Evolutionary conservation across 139 green algal species (phyloP), one percentile per base, ranked within the genome.

Genomic region (Ettlia oleoabundans): DNA sequence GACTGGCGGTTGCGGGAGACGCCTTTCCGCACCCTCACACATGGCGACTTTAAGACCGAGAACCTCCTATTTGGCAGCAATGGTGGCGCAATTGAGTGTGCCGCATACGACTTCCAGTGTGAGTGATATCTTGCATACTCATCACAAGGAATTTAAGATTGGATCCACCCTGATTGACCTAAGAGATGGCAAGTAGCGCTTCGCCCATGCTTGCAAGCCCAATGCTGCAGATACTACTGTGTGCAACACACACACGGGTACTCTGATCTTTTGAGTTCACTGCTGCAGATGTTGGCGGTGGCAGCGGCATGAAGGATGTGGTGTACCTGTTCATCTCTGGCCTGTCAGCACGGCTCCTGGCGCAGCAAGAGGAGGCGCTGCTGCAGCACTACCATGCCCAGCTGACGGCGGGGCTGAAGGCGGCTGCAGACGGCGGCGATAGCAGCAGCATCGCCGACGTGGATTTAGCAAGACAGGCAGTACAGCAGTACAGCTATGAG

Each of bases 301-400:
- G 88, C 28, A 72, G 85, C 4, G 86, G 89, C 3, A 64, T 91
- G 6, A 87, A 87, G 37, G 91, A 94, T 62, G 78, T 94, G 21
- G 88, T 85, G 13, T 92, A 94, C 55, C 70, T 94, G 24, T 73
- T 94, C 30, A 66, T n/a, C n/a, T 86, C 76, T 4, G 84, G 77
- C n/a, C 72, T 92, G 3, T 71, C 90, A 22, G 65, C 77, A 0
- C 55, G 76, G 26, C 78, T 86, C 21, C 26, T 93, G 42, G 21
- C 32, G 43, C 37, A 37, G 43, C 43, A 41, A 2, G 88, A 91
- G 66, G 71, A 52, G 40, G 82, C 81, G 55, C 78, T 92, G 76
- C 85, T 93, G 67, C 66, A 40, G 6, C 53, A 89, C 80, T 92
- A 94, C 64, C 82, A 89, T 38, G 18, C 26, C 0, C 32, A 79